Conservation (phyloP, 768 basidiomycete species). For the Hypholoma sublateritium region DNA sequence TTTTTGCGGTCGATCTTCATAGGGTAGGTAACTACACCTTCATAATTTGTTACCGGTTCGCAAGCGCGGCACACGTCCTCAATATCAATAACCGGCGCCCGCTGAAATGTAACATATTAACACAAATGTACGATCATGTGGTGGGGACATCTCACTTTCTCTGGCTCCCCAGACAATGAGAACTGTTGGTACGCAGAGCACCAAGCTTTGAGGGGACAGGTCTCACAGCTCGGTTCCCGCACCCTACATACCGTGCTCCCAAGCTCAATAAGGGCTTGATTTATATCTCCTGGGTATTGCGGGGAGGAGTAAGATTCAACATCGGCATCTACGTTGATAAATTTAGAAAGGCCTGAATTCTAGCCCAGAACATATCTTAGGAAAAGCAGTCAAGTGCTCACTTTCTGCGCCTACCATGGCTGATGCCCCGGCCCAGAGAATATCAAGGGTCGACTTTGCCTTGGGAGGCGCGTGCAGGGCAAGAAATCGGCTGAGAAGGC, state of each 20-base stretch:
- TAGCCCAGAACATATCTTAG: background rate
- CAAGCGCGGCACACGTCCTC: slow-evolving; percentile 78
- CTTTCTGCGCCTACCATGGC: slow-evolving; percentile 55
- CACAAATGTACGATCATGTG: slow-evolving; percentile 1
- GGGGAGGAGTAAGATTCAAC: slow-evolving; percentile 15
- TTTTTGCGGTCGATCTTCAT: slow-evolving; percentile 86
- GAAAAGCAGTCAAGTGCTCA: slow-evolving; percentile 5
- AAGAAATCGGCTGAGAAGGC: slow-evolving; percentile 80
- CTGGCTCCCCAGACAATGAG: slow-evolving; percentile 6
- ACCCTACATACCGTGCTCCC: slow-evolving; percentile 93
- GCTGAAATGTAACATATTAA: slow-evolving; percentile 5
- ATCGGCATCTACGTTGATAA: slow-evolving; percentile 9
- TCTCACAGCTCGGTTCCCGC: slow-evolving; percentile 69
- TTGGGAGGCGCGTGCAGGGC: slow-evolving; percentile 84
- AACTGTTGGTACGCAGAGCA: slow-evolving; percentile 61
- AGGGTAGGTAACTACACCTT: slow-evolving; percentile 72
- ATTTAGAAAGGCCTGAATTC: background rate
- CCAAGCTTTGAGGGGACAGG: slow-evolving; percentile 68
- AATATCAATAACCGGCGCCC: slow-evolving; percentile 49
- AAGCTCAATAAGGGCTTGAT: slow-evolving; percentile 93
- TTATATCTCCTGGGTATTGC: slow-evolving; percentile 76
- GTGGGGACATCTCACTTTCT: slow-evolving; percentile 9
- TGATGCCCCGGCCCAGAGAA: slow-evolving; percentile 80
- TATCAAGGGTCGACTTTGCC: slow-evolving; percentile 70
- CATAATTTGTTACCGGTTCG: slow-evolving; percentile 45